Percentiles rank a stretch among this genome's conserved stretches.
These are phyloP conservation scores for Macrocystidia cucumis DNA, from an alignment of 1,284 basidiomycete genomes.

Conservation along the genomic window DNA sequence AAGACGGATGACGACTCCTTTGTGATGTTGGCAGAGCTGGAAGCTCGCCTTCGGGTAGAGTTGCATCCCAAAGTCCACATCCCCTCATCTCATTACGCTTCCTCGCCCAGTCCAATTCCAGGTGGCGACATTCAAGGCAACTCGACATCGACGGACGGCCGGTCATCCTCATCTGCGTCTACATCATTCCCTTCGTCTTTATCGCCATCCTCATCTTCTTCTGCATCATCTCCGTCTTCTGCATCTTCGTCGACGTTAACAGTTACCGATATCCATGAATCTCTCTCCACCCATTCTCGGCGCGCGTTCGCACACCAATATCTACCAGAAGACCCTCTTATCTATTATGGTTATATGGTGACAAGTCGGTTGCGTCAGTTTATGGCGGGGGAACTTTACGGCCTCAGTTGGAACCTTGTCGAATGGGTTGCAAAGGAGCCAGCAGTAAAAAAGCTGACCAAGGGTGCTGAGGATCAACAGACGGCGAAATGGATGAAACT, in stretches of 20 bases:
- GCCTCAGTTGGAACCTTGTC: conserved; percentile 86
- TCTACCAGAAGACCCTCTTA: conserved; percentile 76
- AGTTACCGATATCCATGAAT: not conserved
- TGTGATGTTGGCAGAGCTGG: conserved; percentile 89
- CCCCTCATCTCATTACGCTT: not conserved
- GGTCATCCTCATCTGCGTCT: conserved; percentile 6
- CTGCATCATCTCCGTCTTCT: too few species aligned
- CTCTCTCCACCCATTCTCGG: not conserved
- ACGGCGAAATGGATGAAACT: conserved; percentile 91
- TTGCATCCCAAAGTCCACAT: conserved; percentile 36
- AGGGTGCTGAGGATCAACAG: conserved; percentile 93
- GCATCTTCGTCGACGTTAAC: too few species aligned
- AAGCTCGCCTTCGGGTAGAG: conserved; percentile 75
- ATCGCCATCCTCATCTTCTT: conserved; percentile 6
- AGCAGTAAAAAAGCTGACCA: conserved; percentile 57
- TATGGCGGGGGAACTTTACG: conserved; percentile 97
- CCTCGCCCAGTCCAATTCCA: not conserved
- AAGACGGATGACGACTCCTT: conserved; percentile 96
- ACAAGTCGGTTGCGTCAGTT: conserved; percentile 85
- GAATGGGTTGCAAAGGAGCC: conserved; percentile 79
- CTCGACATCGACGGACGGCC: conserved; percentile 4
- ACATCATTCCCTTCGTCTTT: conserved; percentile 9
- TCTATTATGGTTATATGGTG: conserved; percentile 96
- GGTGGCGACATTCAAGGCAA: not conserved
- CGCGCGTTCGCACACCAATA: too few species aligned